A percentile compares a stretch with the other conserved stretches of the same genome.
Evolutionary conservation across 768 basidiomycete genomes (phyloP).

Genomic region (Leucocoprinus sp.): DNA sequence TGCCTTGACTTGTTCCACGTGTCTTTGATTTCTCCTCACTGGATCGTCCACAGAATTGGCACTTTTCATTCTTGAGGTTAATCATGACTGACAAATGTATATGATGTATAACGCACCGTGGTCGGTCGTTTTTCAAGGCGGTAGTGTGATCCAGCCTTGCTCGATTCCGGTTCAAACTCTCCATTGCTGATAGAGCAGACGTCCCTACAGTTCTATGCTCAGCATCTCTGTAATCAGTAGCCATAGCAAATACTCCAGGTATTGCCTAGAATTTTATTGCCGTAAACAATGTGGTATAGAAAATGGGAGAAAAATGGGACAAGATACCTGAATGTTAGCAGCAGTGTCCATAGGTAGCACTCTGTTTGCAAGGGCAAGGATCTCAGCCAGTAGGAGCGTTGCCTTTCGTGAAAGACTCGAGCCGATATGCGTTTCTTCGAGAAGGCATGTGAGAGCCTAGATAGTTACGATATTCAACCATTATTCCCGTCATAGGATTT

Average conservation of each 20-base stretch:
- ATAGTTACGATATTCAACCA: not conserved
- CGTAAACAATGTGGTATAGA: not conserved
- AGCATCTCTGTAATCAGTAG: constrained; percentile 70
- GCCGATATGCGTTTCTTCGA: constrained; percentile 71
- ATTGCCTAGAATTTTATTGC: constrained; percentile 49
- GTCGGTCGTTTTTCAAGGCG: constrained; percentile 46
- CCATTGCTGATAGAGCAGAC: constrained; percentile 78
- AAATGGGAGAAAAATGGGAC: not conserved
- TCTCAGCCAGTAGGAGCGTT: constrained; percentile 83
- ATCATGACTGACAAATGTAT: not conserved
- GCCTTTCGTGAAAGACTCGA: constrained; percentile 81
- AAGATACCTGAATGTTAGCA: constrained; percentile 69
- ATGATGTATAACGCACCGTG: constrained; percentile 38
- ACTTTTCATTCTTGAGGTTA: constrained; percentile 22
- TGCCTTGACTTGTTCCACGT: constrained; percentile 84
- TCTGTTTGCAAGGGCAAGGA: constrained; percentile 81
- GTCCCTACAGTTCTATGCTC: constrained; percentile 78
- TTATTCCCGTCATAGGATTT: constrained; percentile 1
- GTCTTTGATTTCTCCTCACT: constrained; percentile 78
- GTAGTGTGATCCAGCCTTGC: constrained; percentile 53
- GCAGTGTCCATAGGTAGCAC: constrained; percentile 78
- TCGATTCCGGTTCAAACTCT: constrained; percentile 89
- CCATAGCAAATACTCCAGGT: constrained; percentile 77
- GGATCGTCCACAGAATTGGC: constrained; percentile 83
- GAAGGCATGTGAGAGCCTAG: constrained; percentile 80